Evolutionary conservation across 371 early-diverging fungal genomes (phyloP).

Genomic region (Mortierella sp.): DNA sequence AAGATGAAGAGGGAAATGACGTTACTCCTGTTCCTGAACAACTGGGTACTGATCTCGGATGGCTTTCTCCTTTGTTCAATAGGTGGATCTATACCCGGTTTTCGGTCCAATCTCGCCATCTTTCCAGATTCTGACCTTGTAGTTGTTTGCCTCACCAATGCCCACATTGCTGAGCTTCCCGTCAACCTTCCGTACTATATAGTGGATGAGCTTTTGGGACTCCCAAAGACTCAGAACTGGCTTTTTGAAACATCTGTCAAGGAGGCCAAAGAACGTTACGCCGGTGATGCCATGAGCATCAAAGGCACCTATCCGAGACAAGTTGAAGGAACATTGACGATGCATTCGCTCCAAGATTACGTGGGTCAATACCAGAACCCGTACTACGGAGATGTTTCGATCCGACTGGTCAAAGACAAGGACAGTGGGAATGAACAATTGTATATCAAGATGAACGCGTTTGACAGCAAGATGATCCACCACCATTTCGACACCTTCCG

Average conservation of each 20-base stretch:
- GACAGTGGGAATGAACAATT: neutral
- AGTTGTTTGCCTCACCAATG: conserved; percentile 3
- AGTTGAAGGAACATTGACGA: conserved; percentile 14
- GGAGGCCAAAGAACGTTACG: neutral
- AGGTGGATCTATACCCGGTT: conserved; percentile 15
- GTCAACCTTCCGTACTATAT: neutral
- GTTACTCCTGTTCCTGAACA: neutral
- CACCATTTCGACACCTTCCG: conserved; percentile 33
- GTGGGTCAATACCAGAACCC: conserved; percentile 23
- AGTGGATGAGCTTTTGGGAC: conserved; percentile 14
- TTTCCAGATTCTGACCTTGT: conserved; percentile 23
- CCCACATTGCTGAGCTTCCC: neutral
- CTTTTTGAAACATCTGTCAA: neutral
- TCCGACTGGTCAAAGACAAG: conserved; percentile 3
- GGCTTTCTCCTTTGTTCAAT: neutral
- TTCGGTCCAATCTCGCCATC: neutral
- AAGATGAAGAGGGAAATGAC: neutral
- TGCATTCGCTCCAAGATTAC: conserved; percentile 13
- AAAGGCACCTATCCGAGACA: conserved; percentile 8
- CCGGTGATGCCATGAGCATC: neutral
- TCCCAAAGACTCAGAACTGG: conserved; percentile 30
- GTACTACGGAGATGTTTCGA: neutral
- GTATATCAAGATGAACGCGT: conserved; percentile 6
- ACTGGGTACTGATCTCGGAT: too few species aligned
- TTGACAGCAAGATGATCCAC: conserved; percentile 23